A percentile compares a stretch with the other conserved stretches of the same genome.
Conservation (phyloP, 2,329 filamentous ascomycete species). For the Cercospora sp. region DNA sequence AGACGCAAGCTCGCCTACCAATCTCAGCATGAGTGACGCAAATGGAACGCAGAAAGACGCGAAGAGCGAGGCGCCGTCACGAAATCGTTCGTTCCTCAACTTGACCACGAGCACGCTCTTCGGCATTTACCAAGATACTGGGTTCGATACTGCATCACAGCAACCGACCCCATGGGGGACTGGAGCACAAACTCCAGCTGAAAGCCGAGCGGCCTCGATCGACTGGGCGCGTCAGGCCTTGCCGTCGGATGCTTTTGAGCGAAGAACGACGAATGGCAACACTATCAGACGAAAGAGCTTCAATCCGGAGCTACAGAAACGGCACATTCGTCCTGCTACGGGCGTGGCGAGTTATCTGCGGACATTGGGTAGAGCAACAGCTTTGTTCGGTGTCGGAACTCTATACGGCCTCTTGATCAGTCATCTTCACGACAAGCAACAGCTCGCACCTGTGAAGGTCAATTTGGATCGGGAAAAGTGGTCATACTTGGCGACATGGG, state of each 20-base stretch:
- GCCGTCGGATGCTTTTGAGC: slow-evolving; percentile 30
- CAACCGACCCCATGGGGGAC: slow-evolving; percentile 70
- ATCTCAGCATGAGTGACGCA: slow-evolving; percentile 6
- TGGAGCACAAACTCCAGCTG: slow-evolving; percentile 67
- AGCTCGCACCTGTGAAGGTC: slow-evolving; percentile 63
- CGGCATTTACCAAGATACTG: slow-evolving; percentile 80
- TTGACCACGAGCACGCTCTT: slow-evolving; percentile 85
- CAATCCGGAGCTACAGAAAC: slow-evolving; percentile 25
- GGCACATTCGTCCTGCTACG: slow-evolving; percentile 26
- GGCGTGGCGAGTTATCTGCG: slow-evolving; percentile 48
- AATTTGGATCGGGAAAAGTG: slow-evolving; percentile 58
- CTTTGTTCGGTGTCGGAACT: slow-evolving; percentile 78
- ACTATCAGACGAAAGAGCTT: slow-evolving; percentile 32
- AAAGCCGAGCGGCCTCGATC: slow-evolving; percentile 31
- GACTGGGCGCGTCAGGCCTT: slow-evolving; percentile 31
- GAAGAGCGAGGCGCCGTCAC: slow-evolving; percentile 41
- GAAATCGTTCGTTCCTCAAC: slow-evolving; percentile 78
- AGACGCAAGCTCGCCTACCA: slow-evolving; percentile 39
- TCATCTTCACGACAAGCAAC: slow-evolving; percentile 70
- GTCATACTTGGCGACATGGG: slow-evolving; percentile 79
- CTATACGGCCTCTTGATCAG: slow-evolving; percentile 81
- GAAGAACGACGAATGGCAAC: slow-evolving; percentile 26
- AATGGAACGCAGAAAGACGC: background rate
- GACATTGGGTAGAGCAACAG: slow-evolving; percentile 34
- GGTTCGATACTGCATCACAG: slow-evolving; percentile 55